A percentile compares a stretch with the other conserved stretches of the same genome.
These are phyloP conservation scores for Trichosporon asahii DNA, from an alignment of 1,284 basidiomycete species.

Conservation along the genomic window DNA sequence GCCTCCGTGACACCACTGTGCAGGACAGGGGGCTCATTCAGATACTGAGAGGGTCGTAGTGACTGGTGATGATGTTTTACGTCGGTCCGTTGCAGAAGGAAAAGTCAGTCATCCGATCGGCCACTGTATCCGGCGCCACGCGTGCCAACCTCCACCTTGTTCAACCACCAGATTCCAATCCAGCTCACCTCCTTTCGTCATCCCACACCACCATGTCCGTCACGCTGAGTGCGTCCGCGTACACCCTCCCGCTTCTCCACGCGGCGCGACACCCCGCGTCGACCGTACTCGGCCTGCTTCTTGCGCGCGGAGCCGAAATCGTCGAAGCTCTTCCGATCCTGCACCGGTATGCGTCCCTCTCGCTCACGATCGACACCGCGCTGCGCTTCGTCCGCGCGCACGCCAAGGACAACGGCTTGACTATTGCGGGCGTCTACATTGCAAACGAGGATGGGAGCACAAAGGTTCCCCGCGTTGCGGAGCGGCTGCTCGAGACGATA, in stretches of 20 bases:
- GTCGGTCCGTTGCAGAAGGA: neutral
- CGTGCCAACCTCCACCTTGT: conserved; percentile 1
- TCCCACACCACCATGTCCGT: conserved; percentile 11
- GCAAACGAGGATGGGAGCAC: conserved; percentile 34
- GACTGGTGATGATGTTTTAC: neutral
- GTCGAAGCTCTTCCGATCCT: conserved; percentile 48
- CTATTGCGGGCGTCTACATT: conserved; percentile 47
- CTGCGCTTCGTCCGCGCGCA: conserved; percentile 39
- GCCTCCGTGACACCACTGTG: no score
- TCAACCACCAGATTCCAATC: neutral
- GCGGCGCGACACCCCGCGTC: conserved; percentile 43
- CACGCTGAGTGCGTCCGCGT: conserved; percentile 29
- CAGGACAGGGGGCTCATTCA: neutral
- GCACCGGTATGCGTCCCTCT: conserved; percentile 49
- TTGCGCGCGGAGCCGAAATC: conserved; percentile 33
- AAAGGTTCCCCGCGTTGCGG: conserved; percentile 22
- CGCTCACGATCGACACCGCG: conserved; percentile 40
- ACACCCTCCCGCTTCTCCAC: conserved; percentile 42
- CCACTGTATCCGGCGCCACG: neutral
- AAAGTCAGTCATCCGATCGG: neutral
- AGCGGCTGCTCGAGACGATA: conserved; percentile 26
- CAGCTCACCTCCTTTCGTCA: neutral
- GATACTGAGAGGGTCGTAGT: neutral
- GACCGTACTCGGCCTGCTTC: conserved; percentile 50
- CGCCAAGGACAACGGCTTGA: conserved; percentile 20